A percentile compares a stretch with the other conserved stretches of the same genome.
These are phyloP conservation scores for Phyllosticta citribraziliensis DNA, from an alignment of 2,329 filamentous ascomycete genomes.

Conservation along the genomic window DNA sequence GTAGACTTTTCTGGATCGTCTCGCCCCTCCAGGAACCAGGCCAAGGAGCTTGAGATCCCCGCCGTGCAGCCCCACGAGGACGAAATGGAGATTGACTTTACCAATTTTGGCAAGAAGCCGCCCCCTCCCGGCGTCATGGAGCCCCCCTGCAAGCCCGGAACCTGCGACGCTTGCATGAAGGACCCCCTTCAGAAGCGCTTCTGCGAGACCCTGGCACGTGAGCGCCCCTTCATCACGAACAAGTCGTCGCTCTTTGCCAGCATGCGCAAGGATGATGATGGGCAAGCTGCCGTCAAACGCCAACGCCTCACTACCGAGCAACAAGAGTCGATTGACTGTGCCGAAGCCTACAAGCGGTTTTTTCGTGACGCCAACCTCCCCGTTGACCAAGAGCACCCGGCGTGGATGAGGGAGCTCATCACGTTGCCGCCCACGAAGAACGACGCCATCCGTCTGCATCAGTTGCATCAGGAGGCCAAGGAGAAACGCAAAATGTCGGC, in stretches of 20 bases:
- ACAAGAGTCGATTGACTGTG: slow-evolving; percentile 7
- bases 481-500: slow-evolving; percentile 8
- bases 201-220: slow-evolving; percentile 10
- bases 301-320: background rate
- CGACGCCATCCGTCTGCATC: slow-evolving; percentile 6
- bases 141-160: slow-evolving; percentile 18
- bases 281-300: slow-evolving; percentile 4
- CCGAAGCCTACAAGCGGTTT: slow-evolving; percentile 8
- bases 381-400: slow-evolving; percentile 8
- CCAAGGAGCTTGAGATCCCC: slow-evolving; percentile 10
- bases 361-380: slow-evolving; percentile 9
- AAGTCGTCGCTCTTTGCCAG: slow-evolving; percentile 4
- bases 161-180: slow-evolving; percentile 25
- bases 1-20: slow-evolving; percentile 7
- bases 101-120: slow-evolving; percentile 12
- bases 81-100: slow-evolving; percentile 27
- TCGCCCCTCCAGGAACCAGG: slow-evolving; percentile 13
- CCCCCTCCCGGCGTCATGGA: slow-evolving; percentile 7
- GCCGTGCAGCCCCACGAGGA: slow-evolving; percentile 5
- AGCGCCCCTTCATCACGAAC: slow-evolving; percentile 5
- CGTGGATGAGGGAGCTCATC: slow-evolving; percentile 10
- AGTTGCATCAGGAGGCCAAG: slow-evolving; percentile 4
- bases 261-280: slow-evolving; percentile 4
- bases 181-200: slow-evolving; percentile 21
- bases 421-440: slow-evolving; percentile 6